phyloP scores from a whole-genome alignment of 2,329 filamentous ascomycete genomes.

The Lasiodiplodia theobromae region DNA sequence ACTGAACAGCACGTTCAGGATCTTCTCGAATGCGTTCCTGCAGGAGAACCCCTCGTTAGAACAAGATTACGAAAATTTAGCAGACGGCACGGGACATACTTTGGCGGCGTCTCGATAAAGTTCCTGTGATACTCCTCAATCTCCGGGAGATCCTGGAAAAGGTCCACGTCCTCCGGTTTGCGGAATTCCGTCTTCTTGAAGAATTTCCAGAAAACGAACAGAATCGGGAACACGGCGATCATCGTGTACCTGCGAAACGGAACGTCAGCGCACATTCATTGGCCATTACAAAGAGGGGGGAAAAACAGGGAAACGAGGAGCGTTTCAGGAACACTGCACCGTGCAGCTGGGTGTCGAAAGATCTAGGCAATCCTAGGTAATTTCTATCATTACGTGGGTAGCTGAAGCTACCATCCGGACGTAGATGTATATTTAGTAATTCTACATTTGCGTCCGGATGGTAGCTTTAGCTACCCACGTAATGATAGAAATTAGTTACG shows the following conservation, averaged over 20 bases:
- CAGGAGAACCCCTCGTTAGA: neutral
- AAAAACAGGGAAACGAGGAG: neutral
- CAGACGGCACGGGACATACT: constrained; percentile 30
- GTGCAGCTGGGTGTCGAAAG: too few relatives aligned
- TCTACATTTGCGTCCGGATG: too few relatives aligned
- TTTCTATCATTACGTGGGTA: too few relatives aligned
- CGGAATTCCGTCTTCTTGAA: constrained; percentile 67
- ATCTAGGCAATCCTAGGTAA: too few relatives aligned
- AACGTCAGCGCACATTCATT: neutral
- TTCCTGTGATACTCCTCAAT: constrained; percentile 73
- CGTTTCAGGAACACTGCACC: neutral
- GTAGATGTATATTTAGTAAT: too few relatives aligned
- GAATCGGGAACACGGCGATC: constrained; percentile 71
- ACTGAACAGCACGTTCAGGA: constrained; percentile 56
- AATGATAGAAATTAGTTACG: too few relatives aligned
- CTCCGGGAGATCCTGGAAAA: constrained; percentile 67
- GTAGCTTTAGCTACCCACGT: too few relatives aligned
- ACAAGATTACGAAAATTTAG: neutral
- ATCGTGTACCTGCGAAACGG: constrained; percentile 66
- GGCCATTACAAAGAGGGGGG: too few relatives aligned
- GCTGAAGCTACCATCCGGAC: too few relatives aligned
- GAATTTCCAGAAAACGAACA: constrained; percentile 77
- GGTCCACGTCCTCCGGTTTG: constrained; percentile 66
- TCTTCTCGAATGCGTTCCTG: constrained; percentile 48
- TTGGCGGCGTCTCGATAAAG: constrained; percentile 52